A percentile compares a stretch with the other conserved stretches of the same genome.
Conservation (phyloP, 2,329 filamentous ascomycete species). For the Tolypocladium nubicola region DNA sequence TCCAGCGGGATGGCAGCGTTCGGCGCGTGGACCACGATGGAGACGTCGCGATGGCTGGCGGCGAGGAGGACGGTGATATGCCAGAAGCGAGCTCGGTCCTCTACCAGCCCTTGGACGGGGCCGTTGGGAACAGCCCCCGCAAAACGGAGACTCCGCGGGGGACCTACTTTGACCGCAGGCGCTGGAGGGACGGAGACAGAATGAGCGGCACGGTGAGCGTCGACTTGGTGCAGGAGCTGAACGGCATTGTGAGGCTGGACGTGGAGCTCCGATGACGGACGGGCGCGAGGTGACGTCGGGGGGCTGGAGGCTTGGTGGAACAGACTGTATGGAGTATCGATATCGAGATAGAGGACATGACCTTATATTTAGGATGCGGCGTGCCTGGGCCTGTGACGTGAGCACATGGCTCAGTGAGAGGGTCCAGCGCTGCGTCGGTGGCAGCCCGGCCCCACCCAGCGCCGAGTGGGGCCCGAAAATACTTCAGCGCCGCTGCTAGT, state of each 20-base stretch:
- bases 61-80: not conserved
- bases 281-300: not conserved
- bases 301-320: too few relatives aligned
- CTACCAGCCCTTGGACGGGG: conserved; percentile 6
- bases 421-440: not conserved
- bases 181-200: conserved; percentile 2
- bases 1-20: conserved; percentile 21
- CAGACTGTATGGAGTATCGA: not conserved
- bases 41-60: conserved; percentile 17
- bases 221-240: conserved; percentile 23
- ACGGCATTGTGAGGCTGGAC: conserved; percentile 26
- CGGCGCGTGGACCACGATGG: conserved; percentile 19
- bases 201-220: conserved; percentile 13
- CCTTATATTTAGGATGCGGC: not conserved
- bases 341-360: not conserved
- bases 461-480: not conserved
- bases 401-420: not conserved
- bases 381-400: not conserved
- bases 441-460: not conserved
- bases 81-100: not conserved
- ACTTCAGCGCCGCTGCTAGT: not conserved
- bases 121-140: conserved; percentile 2
- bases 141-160: conserved; percentile 3
- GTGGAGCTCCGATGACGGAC: conserved; percentile 19
- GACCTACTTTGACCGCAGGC: conserved; percentile 2